Conservation (phyloP, 2,329 filamentous ascomycete genomes). For the Sporothrix luriei region DNA sequence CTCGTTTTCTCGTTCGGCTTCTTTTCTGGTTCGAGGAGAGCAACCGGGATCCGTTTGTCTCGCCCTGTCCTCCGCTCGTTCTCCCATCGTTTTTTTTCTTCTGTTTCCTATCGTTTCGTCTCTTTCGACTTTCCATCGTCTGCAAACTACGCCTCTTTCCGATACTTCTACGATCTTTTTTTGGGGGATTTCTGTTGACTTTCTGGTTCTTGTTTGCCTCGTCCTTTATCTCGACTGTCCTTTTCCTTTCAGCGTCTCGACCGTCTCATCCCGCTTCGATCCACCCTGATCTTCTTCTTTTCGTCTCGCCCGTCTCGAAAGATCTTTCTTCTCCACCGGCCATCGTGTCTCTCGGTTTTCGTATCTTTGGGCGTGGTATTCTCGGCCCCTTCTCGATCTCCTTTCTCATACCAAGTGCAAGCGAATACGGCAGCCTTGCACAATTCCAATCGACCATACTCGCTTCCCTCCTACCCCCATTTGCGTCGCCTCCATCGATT, state of each 20-base stretch:
- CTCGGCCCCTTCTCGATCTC: too few species aligned
- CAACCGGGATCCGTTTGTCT: conserved; percentile 20
- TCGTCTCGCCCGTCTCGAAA: background rate
- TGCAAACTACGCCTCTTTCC: background rate
- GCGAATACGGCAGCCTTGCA: background rate
- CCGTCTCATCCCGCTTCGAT: background rate
- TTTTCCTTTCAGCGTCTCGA: conserved; percentile 20
- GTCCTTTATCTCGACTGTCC: conserved; percentile 12
- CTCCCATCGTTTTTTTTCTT: conserved; percentile 1
- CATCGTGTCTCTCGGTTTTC: background rate
- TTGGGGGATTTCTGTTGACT: background rate
- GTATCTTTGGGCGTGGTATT: background rate
- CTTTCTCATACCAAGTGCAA: too few species aligned
- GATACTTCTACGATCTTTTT: conserved; percentile 7
- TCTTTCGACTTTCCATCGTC: background rate
- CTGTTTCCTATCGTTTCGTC: conserved; percentile 4
- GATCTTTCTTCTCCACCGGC: background rate
- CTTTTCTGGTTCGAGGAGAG: conserved; percentile 25
- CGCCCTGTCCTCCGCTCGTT: conserved; percentile 19
- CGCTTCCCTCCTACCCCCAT: background rate
- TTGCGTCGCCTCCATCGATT: too few species aligned
- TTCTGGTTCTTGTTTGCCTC: background rate
- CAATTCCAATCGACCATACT: background rate
- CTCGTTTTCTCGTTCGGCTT: background rate
- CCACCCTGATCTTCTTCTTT: background rate